Percentiles rank a stretch among this genome's conserved stretches.
These are phyloP conservation scores for Pythium phragmiticola DNA, from an alignment of 352 stramenopile genomes.

Conservation along the genomic window DNA sequence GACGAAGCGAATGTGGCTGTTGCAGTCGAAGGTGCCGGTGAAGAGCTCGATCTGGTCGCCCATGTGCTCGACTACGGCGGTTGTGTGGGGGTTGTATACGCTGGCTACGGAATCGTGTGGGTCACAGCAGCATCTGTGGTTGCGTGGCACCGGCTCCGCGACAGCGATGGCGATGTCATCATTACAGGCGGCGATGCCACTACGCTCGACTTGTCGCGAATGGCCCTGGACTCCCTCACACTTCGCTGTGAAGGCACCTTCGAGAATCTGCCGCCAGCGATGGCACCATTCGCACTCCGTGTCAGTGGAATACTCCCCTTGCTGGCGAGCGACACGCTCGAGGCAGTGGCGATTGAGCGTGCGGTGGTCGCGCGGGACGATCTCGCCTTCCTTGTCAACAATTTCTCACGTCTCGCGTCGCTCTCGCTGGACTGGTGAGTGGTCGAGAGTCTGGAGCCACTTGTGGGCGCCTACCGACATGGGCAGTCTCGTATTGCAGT, in stretches of 20 bases:
- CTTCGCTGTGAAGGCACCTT: background rate
- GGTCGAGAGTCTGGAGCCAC: background rate
- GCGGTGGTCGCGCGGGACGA: background rate
- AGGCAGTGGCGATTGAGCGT: background rate
- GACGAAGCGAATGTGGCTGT: background rate
- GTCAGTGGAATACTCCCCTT: background rate
- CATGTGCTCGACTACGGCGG: background rate
- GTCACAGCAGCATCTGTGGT: background rate
- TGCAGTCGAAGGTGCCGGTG: background rate
- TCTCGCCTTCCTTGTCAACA: background rate
- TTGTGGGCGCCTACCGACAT: background rate
- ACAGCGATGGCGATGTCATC: background rate
- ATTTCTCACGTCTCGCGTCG: background rate
- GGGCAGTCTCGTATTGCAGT: background rate
- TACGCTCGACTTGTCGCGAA: background rate
- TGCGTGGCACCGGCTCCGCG: background rate
- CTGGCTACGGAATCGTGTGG: slow-evolving; percentile 1
- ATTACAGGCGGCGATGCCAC: too few relatives aligned
- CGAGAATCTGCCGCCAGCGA: background rate
- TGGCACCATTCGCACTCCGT: background rate
- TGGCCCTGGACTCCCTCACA: background rate
- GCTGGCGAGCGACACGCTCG: background rate
- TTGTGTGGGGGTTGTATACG: slow-evolving; percentile 5
- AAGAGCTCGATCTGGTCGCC: background rate
- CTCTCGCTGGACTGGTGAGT: background rate